Base-by-base conservation (phyloP, 768 basidiomycete species). In the Termitomyces eurrhizus region DNA sequence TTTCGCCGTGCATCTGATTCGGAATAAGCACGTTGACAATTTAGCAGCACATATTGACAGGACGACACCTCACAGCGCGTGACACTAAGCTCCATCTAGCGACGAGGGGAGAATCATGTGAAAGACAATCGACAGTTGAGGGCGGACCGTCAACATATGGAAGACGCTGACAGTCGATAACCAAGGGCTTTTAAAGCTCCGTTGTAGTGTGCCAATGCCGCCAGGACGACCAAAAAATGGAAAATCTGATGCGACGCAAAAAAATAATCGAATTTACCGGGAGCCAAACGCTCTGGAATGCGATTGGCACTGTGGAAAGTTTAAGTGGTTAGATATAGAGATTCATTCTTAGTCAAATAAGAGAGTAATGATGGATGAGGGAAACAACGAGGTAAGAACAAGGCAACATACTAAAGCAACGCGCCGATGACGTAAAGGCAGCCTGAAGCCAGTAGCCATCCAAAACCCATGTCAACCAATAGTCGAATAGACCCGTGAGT, bases 181-280 rank as follows among this genome's bases (percentile, higher is more conserved):
- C 82, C 69, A 67, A 90, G 80, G 46, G 80, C 80, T 26, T 78
- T 80, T 61, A 86, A 65, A 60, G 90, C 77, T 65, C 77, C 73
- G 39, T 73, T 71, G 73, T 87, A 92, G 65, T 91, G 89, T 11
- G 83, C 76, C 65, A 88, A 72, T 39, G 87, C 89, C 11, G 89
- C 91, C 29, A 86, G 72, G 57, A 93, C 78, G 41, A 95, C 93
- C 67, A 83, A 86, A 62, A 87, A 71, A 69, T 95, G 95, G 73
- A 97, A 95, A 66, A 96, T 89, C 73, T 95, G 92, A 76, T 96
- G 94, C 21, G 90, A 93, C 0, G 90, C 82, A 58, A 87, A 81
- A 67, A 92, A 82, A 67, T 82, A 80, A 74, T 95, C 93, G 73
- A 94, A 94, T 64, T 73, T 82, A 41, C 93, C 92, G 6, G 92